These are phyloP conservation scores for Suhomyces taliae DNA, from an alignment of 1,139 yeast genomes.

Conservation along the genomic window DNA sequence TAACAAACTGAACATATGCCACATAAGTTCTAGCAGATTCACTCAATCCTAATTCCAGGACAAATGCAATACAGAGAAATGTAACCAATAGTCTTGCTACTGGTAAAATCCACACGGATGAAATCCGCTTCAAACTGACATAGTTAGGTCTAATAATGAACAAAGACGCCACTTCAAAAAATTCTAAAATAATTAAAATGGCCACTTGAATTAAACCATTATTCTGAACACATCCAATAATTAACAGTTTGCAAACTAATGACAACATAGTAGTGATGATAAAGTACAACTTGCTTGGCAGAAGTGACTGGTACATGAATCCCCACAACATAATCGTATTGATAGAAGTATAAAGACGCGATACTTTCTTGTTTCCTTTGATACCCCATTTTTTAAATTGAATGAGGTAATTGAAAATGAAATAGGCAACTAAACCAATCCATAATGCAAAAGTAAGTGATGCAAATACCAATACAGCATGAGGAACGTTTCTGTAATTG, in stretches of 20 bases:
- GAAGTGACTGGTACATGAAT: conserved; percentile 42
- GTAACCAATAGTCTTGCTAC: conserved; percentile 39
- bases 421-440: conserved; percentile 30
- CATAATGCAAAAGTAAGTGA: conserved; percentile 36
- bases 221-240: conserved; percentile 45
- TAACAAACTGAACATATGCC: conserved; percentile 40
- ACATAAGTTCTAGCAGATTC: conserved; percentile 41
- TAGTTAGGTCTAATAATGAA: conserved; percentile 42
- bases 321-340: conserved; percentile 50
- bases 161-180: conserved; percentile 30
- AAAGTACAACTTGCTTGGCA: conserved; percentile 43
- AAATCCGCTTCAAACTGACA: conserved; percentile 37
- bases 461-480: conserved; percentile 25
- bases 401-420: conserved; percentile 32
- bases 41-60: conserved; percentile 28
- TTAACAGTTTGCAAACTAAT: conserved; percentile 33
- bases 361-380: conserved; percentile 22
- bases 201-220: conserved; percentile 47
- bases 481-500: conserved; percentile 9
- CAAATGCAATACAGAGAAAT: conserved; percentile 43
- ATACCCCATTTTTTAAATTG: conserved; percentile 20
- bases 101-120: conserved; percentile 39
- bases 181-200: conserved; percentile 38
- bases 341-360: conserved; percentile 48
- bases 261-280: conserved; percentile 35